phyloP scores from a whole-genome alignment of 1,139 yeast species.

The Candida anutae region DNA sequence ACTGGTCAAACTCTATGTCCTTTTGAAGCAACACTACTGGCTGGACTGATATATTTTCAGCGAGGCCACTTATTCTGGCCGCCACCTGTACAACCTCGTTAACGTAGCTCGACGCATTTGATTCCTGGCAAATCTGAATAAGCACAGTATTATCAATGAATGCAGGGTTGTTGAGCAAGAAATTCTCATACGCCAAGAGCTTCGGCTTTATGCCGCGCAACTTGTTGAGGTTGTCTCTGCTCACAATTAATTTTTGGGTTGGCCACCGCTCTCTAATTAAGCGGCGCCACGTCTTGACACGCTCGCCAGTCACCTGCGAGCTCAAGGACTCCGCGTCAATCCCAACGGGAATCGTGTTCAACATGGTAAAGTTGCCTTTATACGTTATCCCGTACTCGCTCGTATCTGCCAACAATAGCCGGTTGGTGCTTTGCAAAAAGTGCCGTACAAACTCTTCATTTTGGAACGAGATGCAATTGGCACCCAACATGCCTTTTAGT shows the following conservation, averaged over 20 bases:
- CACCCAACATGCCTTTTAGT: constrained; percentile 79
- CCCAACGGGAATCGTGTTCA: constrained; percentile 76
- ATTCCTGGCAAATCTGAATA: constrained; percentile 71
- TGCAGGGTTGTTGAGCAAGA: constrained; percentile 63
- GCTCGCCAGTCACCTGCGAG: constrained; percentile 37
- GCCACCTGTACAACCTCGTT: constrained; percentile 70
- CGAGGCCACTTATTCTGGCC: constrained; percentile 73
- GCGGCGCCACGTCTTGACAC: constrained; percentile 62
- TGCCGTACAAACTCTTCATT: constrained; percentile 91
- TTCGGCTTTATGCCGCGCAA: constrained; percentile 87
- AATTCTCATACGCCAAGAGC: constrained; percentile 76
- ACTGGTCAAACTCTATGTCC: constrained; percentile 84
- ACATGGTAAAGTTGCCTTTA: constrained; percentile 58
- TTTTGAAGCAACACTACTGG: constrained; percentile 86
- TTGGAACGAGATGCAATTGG: constrained; percentile 83
- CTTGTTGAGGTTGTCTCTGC: constrained; percentile 82
- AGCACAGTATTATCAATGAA: constrained; percentile 64
- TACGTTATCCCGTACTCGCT: constrained; percentile 66
- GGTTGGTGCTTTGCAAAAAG: constrained; percentile 82
- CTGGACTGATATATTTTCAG: constrained; percentile 68
- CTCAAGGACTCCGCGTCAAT: constrained; percentile 64
- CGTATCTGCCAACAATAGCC: constrained; percentile 77
- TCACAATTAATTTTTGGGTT: constrained; percentile 62
- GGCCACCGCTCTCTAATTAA: constrained; percentile 76
- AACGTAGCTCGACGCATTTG: constrained; percentile 50